phyloP scores from a whole-genome alignment of 2,329 filamentous ascomycete genomes.

The Fusarium sp. region DNA sequence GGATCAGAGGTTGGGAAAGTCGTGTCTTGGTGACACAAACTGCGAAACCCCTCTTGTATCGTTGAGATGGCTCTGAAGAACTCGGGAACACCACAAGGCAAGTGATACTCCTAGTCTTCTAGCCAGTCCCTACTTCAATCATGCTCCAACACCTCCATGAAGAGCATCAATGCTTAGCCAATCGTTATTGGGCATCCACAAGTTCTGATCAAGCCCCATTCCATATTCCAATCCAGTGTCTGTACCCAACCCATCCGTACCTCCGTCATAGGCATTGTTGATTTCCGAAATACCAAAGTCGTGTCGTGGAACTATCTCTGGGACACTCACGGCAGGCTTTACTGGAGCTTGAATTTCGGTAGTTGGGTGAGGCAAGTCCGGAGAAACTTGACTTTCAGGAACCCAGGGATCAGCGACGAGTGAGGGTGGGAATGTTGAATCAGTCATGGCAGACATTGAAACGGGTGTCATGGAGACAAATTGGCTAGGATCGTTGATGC shows the following conservation, averaged over 20 bases:
- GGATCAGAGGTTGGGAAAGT: not conserved
- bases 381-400: slow-evolving; percentile 46
- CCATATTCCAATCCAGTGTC: slow-evolving; percentile 58
- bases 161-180: slow-evolving; percentile 52
- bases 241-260: slow-evolving; percentile 60
- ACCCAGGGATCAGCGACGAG: slow-evolving; percentile 49
- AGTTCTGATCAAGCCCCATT: slow-evolving; percentile 56
- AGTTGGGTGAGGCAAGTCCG: slow-evolving; percentile 40
- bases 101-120: not conserved
- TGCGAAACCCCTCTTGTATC: not conserved
- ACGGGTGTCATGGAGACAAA: slow-evolving; percentile 33
- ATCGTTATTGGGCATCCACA: slow-evolving; percentile 52
- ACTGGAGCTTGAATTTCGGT: slow-evolving; percentile 30
- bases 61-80: slow-evolving; percentile 24
- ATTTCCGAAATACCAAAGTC: slow-evolving; percentile 56
- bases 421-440: slow-evolving; percentile 49
- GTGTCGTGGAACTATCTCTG: slow-evolving; percentile 38
- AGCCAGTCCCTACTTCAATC: slow-evolving; percentile 2
- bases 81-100: not conserved
- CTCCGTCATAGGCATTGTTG: slow-evolving; percentile 64
- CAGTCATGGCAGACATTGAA: slow-evolving; percentile 43
- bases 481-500: slow-evolving; percentile 42
- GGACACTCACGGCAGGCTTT: slow-evolving; percentile 32
- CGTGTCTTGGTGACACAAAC: not conserved
- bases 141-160: slow-evolving; percentile 49